These are phyloP conservation scores for Caryopteris hybrid DNA, from an alignment of 305 asterid genomes.

Conservation along the genomic window DNA sequence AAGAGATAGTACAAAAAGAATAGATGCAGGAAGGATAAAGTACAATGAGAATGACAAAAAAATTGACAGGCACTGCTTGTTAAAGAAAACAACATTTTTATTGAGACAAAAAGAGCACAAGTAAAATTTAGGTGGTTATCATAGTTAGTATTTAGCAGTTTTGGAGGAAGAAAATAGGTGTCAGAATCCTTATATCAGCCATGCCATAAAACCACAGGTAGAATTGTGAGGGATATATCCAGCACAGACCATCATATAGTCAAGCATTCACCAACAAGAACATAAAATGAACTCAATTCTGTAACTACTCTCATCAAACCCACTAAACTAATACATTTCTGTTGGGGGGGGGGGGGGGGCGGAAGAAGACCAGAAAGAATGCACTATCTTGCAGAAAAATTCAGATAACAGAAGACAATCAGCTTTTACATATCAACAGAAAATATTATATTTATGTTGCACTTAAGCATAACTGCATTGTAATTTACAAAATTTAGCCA, in stretches of 20 bases:
- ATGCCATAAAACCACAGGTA: neutral
- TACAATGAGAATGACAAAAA: neutral
- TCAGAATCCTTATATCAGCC: neutral
- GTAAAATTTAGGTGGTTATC: neutral
- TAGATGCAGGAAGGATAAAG: neutral
- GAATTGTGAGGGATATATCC: neutral
- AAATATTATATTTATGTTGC: neutral
- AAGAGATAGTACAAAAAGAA: neutral
- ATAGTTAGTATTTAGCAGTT: slow-evolving; percentile 1
- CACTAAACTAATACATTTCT: neutral
- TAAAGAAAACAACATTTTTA: neutral
- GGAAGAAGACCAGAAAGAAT: neutral
- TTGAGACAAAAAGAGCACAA: neutral
- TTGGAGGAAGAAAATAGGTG: neutral
- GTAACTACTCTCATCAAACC: neutral
- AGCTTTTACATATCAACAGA: neutral
- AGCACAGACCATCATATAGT: slow-evolving; percentile 12
- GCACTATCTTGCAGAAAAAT: neutral
- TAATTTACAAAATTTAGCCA: neutral
- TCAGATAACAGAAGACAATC: neutral
- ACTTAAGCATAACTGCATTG: neutral
- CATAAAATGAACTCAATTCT: neutral
- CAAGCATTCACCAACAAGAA: neutral
- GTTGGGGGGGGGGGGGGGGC: neutral
- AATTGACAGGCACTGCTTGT: neutral